Evolutionary conservation across 2,329 filamentous ascomycete species (phyloP).

Genomic region (Fusarium chaquense): DNA sequence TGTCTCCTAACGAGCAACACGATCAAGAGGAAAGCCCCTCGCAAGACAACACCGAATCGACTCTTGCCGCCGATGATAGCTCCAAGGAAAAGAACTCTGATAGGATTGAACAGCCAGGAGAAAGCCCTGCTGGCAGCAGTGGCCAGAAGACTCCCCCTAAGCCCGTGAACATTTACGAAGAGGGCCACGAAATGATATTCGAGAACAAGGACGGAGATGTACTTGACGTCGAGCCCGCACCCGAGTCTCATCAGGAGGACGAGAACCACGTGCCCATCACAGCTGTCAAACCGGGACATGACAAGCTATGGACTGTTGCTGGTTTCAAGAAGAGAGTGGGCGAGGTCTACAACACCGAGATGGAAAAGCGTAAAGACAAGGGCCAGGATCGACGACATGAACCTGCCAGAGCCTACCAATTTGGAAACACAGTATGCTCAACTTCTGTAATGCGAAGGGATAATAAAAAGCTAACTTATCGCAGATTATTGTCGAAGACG

Average conservation of each 20-base stretch:
- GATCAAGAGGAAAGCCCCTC: slow-evolving; percentile 50
- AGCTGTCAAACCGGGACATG: slow-evolving; percentile 37
- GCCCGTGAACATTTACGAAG: slow-evolving; percentile 77
- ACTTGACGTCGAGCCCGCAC: slow-evolving; percentile 67
- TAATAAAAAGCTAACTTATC: slow-evolving; percentile 46
- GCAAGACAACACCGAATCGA: slow-evolving; percentile 52
- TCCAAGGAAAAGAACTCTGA: slow-evolving; percentile 49
- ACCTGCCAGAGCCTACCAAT: slow-evolving; percentile 86
- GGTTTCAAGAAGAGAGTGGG: slow-evolving; percentile 64
- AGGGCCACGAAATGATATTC: slow-evolving; percentile 82
- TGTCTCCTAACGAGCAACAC: slow-evolving; percentile 34
- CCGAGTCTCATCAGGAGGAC: slow-evolving; percentile 19
- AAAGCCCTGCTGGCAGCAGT: slow-evolving; percentile 35
- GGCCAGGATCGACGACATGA: slow-evolving; percentile 73
- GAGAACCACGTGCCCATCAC: slow-evolving; percentile 38
- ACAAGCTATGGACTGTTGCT: slow-evolving; percentile 52
- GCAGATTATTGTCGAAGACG: slow-evolving; percentile 87
- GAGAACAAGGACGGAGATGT: slow-evolving; percentile 92
- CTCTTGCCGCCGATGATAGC: slow-evolving; percentile 51
- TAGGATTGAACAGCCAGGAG: slow-evolving; percentile 41
- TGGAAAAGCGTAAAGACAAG: slow-evolving; percentile 72
- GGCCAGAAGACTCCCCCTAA: slow-evolving; percentile 46
- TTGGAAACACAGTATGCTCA: slow-evolving; percentile 76
- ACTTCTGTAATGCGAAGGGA: neutral
- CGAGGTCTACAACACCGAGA: slow-evolving; percentile 69